Evolutionary conservation across 2,329 filamentous ascomycete species (phyloP).

Genomic region (Cladosporium sp.): DNA sequence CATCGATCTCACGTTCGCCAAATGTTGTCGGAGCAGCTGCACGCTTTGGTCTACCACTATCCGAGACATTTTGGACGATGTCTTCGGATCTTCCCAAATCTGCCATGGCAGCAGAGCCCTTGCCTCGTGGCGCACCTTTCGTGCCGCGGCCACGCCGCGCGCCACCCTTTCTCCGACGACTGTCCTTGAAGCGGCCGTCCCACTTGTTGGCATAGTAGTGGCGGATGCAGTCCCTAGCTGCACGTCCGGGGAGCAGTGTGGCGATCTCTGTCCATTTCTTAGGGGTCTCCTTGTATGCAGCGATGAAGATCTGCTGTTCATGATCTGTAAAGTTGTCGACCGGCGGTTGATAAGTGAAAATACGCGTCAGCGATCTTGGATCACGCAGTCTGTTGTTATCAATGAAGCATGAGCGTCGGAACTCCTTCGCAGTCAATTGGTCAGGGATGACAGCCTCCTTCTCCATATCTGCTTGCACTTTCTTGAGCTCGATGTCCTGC

Average conservation of each 20-base stretch:
- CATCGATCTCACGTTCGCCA: conserved; percentile 65
- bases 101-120: conserved; percentile 62
- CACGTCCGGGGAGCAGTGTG: conserved; percentile 65
- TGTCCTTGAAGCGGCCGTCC: conserved; percentile 74
- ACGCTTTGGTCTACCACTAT: conserved; percentile 53
- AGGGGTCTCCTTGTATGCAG: conserved; percentile 71
- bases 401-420: conserved; percentile 59
- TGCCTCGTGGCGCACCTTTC: conserved; percentile 47
- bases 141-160: conserved; percentile 46
- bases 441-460: conserved; percentile 75
- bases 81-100: conserved; percentile 57
- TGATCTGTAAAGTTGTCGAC: conserved; percentile 73
- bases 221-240: conserved; percentile 79
- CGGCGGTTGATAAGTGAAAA: conserved; percentile 72
- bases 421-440: conserved; percentile 66
- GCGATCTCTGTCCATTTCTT: conserved; percentile 84
- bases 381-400: conserved; percentile 68
- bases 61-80: conserved; percentile 41
- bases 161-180: conserved; percentile 56
- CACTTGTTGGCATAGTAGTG: conserved; percentile 84
- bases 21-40: conserved; percentile 71
- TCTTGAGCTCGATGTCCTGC: conserved; percentile 55
- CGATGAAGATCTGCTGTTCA: conserved; percentile 71
- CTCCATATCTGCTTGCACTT: conserved; percentile 71
- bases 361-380: conserved; percentile 66